phyloP scores from a whole-genome alignment of 129 eudicot genomes.

The Chrysanthemum seticuspe region DNA sequence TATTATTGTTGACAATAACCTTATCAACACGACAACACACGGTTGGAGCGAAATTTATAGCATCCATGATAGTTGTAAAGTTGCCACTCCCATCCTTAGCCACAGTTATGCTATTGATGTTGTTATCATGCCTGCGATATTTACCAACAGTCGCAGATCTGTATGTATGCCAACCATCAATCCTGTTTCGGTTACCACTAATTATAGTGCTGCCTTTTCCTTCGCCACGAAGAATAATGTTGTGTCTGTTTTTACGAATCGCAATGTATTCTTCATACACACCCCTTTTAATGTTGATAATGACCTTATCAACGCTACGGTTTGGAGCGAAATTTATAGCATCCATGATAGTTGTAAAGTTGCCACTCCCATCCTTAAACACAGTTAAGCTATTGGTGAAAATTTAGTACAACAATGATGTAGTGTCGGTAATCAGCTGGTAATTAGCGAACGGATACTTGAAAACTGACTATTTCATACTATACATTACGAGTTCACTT shows the following conservation, averaged over 20 bases:
- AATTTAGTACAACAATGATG: no score
- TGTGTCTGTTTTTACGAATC: conserved; percentile 67
- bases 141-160: conserved; percentile 91
- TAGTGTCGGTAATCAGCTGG: no score
- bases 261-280: conserved; percentile 69
- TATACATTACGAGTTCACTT: no score
- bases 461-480: no score
- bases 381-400: conserved; percentile 39
- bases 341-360: conserved; percentile 56
- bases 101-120: no score
- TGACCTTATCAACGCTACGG: conserved; percentile 39
- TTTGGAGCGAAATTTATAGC: conserved; percentile 76
- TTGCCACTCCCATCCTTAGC: no score
- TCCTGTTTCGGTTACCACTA: conserved; percentile 53
- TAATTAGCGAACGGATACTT: no score
- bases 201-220: conserved; percentile 69
- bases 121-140: no score
- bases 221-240: conserved; percentile 76
- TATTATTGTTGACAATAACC: no score
- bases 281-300: conserved; percentile 60
- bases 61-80: no score
- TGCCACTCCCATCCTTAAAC: conserved; percentile 75
- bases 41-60: no score
- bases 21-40: no score
- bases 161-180: conserved; percentile 85